Evolutionary conservation across 495 filamentous ascomycete genomes (phyloP), one percentile per base, ranked within the genome.

Genomic region (Chaetomidium leptoderma): DNA sequence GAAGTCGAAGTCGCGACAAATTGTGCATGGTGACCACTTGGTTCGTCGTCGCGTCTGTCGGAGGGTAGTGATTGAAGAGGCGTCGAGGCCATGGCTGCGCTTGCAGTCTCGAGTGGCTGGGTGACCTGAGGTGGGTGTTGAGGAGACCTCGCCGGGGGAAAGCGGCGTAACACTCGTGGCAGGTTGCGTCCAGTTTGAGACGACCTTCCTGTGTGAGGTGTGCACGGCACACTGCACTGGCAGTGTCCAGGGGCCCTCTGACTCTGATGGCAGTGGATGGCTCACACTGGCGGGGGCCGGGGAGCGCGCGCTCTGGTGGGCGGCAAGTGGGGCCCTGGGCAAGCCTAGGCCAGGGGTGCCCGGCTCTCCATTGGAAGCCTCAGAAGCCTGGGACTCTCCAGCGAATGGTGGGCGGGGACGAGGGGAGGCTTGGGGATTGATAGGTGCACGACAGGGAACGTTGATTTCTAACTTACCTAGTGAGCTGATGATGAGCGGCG

Each of bases 41-140:
- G 37, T 42, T 68, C 49, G 58, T 68, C 49, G 58, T 60, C 60
- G 49, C 27, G 48, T 52, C 16, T 44, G 33, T 33, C 48, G 27
- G 37, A 39, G 27, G 54, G 23, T 47, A 33, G 26, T 30, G 53
- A 42, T 17, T 54, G 44, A 5, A 55, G 29, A 37, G 55, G 55
- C 33, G 46, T 32, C 17, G 52, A 48, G 56, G 62, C 36, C 62
- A 65, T 65, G 62, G 58, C 50, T 57, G 52, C 35, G 48, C 45
- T 47, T 53, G 57, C 24, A 32, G 39, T 55, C 11, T 19, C 24
- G 14, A 40, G 17, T 16, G 39, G 19, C 6, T 23, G 11, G 32
- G 32, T 32, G 47, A 37, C 19, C 4, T 3, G 27, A 26, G 36
- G 19, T 10, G 27, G 37, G 39, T n/a, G 50, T 53, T 3, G 37